Conservation (phyloP, 2,329 filamentous ascomycete species). For the Hortaea werneckii region DNA sequence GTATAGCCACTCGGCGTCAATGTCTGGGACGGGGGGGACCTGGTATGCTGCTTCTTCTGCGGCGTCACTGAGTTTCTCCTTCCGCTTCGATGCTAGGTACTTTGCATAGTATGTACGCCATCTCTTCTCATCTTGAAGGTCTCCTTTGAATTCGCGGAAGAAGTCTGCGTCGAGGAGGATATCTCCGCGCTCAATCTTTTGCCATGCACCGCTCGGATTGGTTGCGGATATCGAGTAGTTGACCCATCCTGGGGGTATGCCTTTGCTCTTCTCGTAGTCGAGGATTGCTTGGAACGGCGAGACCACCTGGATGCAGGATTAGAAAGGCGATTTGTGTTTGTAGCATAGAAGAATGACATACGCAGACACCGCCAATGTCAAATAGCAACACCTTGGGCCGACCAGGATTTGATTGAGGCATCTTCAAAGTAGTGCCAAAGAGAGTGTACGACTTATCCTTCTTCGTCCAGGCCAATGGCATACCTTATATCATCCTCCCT, state of each 20-base stretch:
- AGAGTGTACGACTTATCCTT: constrained; percentile 14
- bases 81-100: constrained; percentile 14
- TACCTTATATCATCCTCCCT: background rate
- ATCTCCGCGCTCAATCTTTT: constrained; percentile 74
- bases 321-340: background rate
- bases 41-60: constrained; percentile 19
- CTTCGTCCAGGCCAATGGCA: constrained; percentile 8
- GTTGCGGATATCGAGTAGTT: constrained; percentile 79
- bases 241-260: constrained; percentile 79
- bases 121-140: constrained; percentile 55
- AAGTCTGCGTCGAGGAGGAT: constrained; percentile 65
- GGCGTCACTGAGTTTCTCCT: constrained; percentile 33
- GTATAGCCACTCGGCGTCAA: constrained; percentile 74
- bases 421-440: constrained; percentile 13
- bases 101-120: constrained; percentile 54
- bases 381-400: constrained; percentile 70
- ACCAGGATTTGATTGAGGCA: constrained; percentile 8
- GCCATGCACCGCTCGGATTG: constrained; percentile 74
- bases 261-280: constrained; percentile 69
- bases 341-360: constrained; percentile 32
- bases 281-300: constrained; percentile 91
- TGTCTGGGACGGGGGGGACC: constrained; percentile 53
- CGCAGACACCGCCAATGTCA: constrained; percentile 93
- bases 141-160: constrained; percentile 64
- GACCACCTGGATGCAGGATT: constrained; percentile 51